Base-by-base conservation (phyloP, 257 asterid genomes). In the Anisodus tanguticus region DNA sequence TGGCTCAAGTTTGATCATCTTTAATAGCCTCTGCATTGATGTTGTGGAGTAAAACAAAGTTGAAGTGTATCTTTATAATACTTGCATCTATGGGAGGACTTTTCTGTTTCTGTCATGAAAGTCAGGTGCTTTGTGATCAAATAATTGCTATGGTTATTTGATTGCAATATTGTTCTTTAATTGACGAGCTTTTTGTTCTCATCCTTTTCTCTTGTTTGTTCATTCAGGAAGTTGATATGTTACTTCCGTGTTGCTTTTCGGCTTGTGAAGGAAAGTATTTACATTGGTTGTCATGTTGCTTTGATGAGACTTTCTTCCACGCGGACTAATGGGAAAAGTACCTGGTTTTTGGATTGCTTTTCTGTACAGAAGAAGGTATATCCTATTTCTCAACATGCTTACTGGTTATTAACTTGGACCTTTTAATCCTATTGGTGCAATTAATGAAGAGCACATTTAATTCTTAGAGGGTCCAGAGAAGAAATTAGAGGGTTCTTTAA, bases 91-190 rank as follows among this genome's bases (percentile, higher is more conserved):
- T 53, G 15, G 26, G 81, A 77, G 49, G 64, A 15, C 43, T 77
- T 26, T 53, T 13, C 81, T 77, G 81, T 53, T 77, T 13, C 64
- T 64, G 12, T 22, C n/a, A 47, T 77, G 49, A 53, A 76, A 53
- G 11, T 64, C 79, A 77, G 81, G 81, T 77, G 81, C 49, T 51
- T 53, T 77, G 47, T 53, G 81, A 77, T 77, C 47, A 53, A 51
- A 53, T 53, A 35, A 26, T 26, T 77, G 47, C 64, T 77, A 26
- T 15, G 47, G 64, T 31, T 53, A 13, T 51, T 77, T 53, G 64
- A 15, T 77, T 51, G 81, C 62, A 22, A 5, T 53, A 26, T 66
- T 53, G 49, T 15, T 77, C 15, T 77, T 77, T 26, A 53, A 53
- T 53, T 77, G 15, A 26, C 8, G 81, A 13, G 64, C 49, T 53